Percentiles rank a stretch among this genome's conserved stretches.
phyloP scores from a whole-genome alignment of 2,329 filamentous ascomycete genomes.

The Aspergillus sp. region DNA sequence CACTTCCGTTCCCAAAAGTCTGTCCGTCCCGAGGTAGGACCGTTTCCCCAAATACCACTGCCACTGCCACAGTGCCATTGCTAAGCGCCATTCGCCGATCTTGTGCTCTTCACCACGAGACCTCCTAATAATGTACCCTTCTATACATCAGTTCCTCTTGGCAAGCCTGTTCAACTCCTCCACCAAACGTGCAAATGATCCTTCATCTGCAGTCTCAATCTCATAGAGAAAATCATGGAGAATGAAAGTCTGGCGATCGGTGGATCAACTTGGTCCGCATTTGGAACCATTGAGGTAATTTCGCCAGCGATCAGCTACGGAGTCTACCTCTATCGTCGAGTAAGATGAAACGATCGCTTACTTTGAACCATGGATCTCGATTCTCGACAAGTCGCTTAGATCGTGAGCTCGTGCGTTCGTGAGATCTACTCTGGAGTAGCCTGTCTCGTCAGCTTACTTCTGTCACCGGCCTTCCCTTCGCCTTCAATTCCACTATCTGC shows the following conservation, averaged over 20 bases:
- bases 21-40: neutral
- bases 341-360: neutral
- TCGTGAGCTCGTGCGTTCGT: neutral
- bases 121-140: neutral
- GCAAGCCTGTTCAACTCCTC: neutral
- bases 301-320: constrained; percentile 1
- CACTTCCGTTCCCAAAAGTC: neutral
- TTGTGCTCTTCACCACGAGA: neutral
- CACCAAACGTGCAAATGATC: neutral
- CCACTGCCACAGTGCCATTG: neutral
- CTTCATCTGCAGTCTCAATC: neutral
- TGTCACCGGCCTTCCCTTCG: neutral
- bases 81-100: neutral
- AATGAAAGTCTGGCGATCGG: constrained; percentile 2
- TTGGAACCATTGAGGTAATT: constrained; percentile 2
- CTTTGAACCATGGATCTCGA: neutral
- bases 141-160: neutral
- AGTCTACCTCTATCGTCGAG: neutral
- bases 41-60: too few relatives aligned
- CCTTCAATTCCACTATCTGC: neutral
- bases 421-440: neutral
- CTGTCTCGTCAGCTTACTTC: neutral
- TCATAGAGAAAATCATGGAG: constrained; percentile 1
- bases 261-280: neutral
- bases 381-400: neutral